A percentile compares a stretch with the other conserved stretches of the same genome.
Conservation (phyloP, 805 yeast genomes). For the Lipomyces sp. region DNA sequence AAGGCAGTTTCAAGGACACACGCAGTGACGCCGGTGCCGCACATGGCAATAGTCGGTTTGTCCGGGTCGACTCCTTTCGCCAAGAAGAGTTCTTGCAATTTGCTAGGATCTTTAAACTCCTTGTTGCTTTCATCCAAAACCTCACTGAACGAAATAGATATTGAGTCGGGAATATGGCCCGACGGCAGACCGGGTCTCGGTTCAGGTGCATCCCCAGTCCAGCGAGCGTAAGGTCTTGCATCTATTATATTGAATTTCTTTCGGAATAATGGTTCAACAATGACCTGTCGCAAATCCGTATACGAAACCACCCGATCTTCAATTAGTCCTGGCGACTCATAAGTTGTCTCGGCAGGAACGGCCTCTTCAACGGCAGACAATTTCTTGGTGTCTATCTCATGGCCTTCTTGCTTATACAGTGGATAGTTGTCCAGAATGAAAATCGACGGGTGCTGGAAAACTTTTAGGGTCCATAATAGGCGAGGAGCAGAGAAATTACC, state of each 20-base stretch:
- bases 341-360: conserved; percentile 33
- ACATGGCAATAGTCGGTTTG: conserved; percentile 81
- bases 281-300: conserved; percentile 68
- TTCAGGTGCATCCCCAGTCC: conserved; percentile 80
- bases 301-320: conserved; percentile 62
- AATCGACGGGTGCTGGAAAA: conserved; percentile 77
- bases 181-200: conserved; percentile 86
- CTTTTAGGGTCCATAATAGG: conserved; percentile 85
- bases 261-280: conserved; percentile 42
- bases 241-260: conserved; percentile 58
- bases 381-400: conserved; percentile 47
- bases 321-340: conserved; percentile 45
- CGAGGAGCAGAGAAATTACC: conserved; percentile 90
- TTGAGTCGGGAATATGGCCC: conserved; percentile 87
- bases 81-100: conserved; percentile 55
- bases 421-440: conserved; percentile 72
- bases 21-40: conserved; percentile 97
- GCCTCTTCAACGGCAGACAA: conserved; percentile 23
- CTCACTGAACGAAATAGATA: conserved; percentile 72
- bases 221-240: conserved; percentile 79
- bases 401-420: conserved; percentile 53
- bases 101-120: conserved; percentile 55
- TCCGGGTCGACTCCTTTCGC: conserved; percentile 49
- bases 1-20: conserved; percentile 81
- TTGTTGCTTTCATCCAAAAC: conserved; percentile 57